Evolutionary conservation across 2,329 filamentous ascomycete genomes (phyloP).

Genomic region (Chrysosporium queenslandicum): DNA sequence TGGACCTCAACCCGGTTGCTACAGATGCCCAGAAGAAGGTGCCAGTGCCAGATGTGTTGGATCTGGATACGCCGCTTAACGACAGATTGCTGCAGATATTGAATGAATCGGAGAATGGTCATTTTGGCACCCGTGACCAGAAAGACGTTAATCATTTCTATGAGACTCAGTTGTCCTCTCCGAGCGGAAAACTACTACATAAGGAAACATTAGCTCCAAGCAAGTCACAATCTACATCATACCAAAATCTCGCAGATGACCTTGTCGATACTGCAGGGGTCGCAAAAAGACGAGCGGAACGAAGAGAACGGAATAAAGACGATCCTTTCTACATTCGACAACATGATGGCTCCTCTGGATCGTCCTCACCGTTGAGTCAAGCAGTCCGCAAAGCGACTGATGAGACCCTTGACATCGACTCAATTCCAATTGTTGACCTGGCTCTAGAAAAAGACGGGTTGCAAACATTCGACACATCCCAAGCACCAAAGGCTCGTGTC

Average conservation of each 20-base stretch:
- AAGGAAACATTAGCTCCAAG: slow-evolving; percentile 21
- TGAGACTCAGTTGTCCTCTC: slow-evolving; percentile 21
- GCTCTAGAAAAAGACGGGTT: slow-evolving; percentile 48
- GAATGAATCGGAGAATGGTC: slow-evolving; percentile 43
- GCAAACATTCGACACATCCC: not conserved
- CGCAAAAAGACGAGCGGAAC: slow-evolving; percentile 63
- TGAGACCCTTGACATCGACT: slow-evolving; percentile 76
- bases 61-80: slow-evolving; percentile 76
- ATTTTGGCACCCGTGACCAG: slow-evolving; percentile 42
- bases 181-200: slow-evolving; percentile 18
- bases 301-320: slow-evolving; percentile 72
- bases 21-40: slow-evolving; percentile 74
- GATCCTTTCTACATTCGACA: slow-evolving; percentile 87
- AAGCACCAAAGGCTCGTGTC: slow-evolving; percentile 26
- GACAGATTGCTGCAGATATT: slow-evolving; percentile 59
- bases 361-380: slow-evolving; percentile 67
- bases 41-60: slow-evolving; percentile 62
- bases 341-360: slow-evolving; percentile 45
- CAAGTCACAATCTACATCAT: slow-evolving; percentile 25
- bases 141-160: slow-evolving; percentile 33
- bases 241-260: slow-evolving; percentile 26
- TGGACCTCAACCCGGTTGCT: slow-evolving; percentile 88
- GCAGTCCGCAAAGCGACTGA: slow-evolving; percentile 61
- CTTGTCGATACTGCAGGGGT: slow-evolving; percentile 58
- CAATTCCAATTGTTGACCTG: slow-evolving; percentile 91